A percentile compares a stretch with the other conserved stretches of the same genome.
phyloP scores from a whole-genome alignment of 1,284 basidiomycete genomes.

The Cutaneotrichosporon spelunceum region DNA sequence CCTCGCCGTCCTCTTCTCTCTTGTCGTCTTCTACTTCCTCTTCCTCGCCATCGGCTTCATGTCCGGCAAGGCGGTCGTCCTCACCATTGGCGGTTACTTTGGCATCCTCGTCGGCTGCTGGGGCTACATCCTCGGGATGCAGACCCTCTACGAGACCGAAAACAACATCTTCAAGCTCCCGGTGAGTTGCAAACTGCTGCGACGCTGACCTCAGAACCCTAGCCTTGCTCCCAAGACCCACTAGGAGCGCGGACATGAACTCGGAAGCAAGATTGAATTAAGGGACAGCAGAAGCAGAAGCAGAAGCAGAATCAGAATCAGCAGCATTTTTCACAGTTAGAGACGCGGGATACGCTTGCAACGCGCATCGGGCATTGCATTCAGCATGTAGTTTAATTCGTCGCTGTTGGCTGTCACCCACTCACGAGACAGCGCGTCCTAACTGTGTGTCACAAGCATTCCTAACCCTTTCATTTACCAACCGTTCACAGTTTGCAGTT shows the following conservation, averaged over 20 bases:
- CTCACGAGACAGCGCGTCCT: too few relatives aligned
- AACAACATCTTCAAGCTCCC: conserved; percentile 22
- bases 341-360: background rate
- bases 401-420: too few relatives aligned
- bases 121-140: conserved; percentile 20
- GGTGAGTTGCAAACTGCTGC: background rate
- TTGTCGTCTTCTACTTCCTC: conserved; percentile 22
- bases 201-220: background rate
- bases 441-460: too few relatives aligned
- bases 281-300: background rate
- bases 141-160: conserved; percentile 18
- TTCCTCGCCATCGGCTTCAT: conserved; percentile 24
- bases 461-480: background rate
- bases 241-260: background rate
- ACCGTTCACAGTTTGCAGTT: too few relatives aligned
- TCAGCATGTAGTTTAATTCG: background rate
- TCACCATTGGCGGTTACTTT: conserved; percentile 18
- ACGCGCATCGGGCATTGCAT: background rate
- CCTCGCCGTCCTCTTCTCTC: conserved; percentile 17
- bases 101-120: conserved; percentile 20
- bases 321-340: background rate
- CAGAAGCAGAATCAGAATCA: background rate
- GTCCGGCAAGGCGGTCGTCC: conserved; percentile 10
- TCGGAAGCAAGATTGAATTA: background rate
- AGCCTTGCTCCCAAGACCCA: background rate